Evolutionary conservation across 2,329 filamentous ascomycete genomes (phyloP).

Genomic region (Beauveria australis): DNA sequence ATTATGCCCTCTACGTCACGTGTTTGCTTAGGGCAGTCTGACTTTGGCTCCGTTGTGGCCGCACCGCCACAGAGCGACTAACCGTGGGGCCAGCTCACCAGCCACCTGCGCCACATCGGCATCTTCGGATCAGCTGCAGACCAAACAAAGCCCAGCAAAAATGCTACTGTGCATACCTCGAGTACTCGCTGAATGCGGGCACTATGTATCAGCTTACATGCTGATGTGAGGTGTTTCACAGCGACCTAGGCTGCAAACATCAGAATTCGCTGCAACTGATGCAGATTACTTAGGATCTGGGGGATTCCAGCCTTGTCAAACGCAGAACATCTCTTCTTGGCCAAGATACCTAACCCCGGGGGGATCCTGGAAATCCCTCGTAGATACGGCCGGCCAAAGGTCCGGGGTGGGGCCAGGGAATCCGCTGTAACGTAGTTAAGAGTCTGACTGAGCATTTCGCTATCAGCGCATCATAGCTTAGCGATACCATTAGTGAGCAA

Average conservation of each 20-base stretch:
- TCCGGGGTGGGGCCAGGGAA: constrained; percentile 1
- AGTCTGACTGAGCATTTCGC: constrained; percentile 9
- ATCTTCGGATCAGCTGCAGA: background rate
- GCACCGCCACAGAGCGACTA: constrained; percentile 6
- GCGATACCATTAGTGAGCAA: constrained; percentile 11
- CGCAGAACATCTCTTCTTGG: background rate
- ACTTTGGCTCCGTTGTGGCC: background rate
- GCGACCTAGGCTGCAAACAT: background rate
- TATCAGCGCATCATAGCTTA: constrained; percentile 13
- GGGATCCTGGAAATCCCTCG: constrained; percentile 11
- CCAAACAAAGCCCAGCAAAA: background rate
- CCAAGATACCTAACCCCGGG: background rate
- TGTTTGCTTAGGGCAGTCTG: constrained; percentile 10
- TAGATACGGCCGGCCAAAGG: constrained; percentile 11
- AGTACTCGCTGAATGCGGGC: background rate
- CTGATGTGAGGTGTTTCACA: constrained; percentile 1
- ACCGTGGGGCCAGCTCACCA: background rate
- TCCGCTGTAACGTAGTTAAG: constrained; percentile 8
- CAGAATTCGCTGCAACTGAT: background rate
- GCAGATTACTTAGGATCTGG: background rate
- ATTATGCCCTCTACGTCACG: constrained; percentile 12
- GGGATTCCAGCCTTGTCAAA: background rate
- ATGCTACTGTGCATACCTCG: background rate
- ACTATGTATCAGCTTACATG: constrained; percentile 4
- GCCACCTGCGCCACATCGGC: constrained; percentile 11